These are phyloP conservation scores for Clitopilus passeckerianus DNA, from an alignment of 768 basidiomycete species.

Conservation along the genomic window DNA sequence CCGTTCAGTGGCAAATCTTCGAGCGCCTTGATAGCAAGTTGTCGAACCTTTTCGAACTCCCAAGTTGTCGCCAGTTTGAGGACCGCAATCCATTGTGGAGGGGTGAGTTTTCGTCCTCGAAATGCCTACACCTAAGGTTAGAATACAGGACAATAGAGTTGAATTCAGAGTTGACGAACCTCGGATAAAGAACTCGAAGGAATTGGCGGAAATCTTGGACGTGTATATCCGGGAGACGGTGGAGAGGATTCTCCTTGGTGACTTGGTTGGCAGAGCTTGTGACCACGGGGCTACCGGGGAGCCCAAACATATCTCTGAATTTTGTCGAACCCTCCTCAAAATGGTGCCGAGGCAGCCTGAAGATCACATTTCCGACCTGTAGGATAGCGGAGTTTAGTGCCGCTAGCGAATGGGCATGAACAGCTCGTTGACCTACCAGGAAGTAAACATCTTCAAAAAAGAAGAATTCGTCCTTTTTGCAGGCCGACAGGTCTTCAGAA, in stretches of 20 bases:
- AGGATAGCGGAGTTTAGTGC: background rate
- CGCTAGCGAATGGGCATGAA: background rate
- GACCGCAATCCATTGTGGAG: conserved; percentile 23
- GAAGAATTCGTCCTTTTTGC: background rate
- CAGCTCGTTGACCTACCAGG: background rate
- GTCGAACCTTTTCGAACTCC: conserved; percentile 16
- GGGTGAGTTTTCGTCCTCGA: background rate
- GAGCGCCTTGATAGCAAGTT: conserved; percentile 19
- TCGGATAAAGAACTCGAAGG: conserved; percentile 19
- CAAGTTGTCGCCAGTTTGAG: conserved; percentile 26
- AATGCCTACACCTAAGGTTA: background rate
- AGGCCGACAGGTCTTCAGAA: background rate
- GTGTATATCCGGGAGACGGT: conserved; percentile 14
- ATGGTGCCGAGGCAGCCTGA: conserved; percentile 20
- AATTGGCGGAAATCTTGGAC: conserved; percentile 17
- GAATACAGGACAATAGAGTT: too few relatives aligned
- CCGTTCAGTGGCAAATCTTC: background rate
- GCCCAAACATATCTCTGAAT: conserved; percentile 18
- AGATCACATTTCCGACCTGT: conserved; percentile 21
- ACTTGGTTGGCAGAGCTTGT: conserved; percentile 12
- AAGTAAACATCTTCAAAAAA: background rate
- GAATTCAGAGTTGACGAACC: too few relatives aligned
- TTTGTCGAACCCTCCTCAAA: conserved; percentile 19
- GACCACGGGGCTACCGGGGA: conserved; percentile 10
- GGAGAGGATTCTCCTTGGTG: conserved; percentile 19